Base-by-base conservation (phyloP, 768 basidiomycete genomes). In the Trametes cingulata region DNA sequence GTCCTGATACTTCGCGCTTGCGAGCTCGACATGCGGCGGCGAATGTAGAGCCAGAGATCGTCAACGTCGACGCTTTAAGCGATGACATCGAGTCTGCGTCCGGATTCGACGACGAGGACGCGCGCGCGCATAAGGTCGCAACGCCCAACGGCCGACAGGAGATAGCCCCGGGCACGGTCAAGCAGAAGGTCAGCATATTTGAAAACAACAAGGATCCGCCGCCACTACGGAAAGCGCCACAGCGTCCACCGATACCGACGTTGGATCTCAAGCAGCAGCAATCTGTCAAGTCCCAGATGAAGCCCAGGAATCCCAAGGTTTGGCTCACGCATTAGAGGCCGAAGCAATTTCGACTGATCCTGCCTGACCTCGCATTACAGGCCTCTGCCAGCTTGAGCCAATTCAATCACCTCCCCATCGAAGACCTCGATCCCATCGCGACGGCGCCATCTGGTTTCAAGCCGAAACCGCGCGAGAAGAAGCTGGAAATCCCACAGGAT, bases 21-120 rank as follows among this genome's bases (percentile, higher is more conserved):
- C 56, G n/a, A 7, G 45, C 36, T 10, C 49, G 36, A 22, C 46
- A 17, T 14, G 19, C 17, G 3, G 22, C 8, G 10, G 22, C 8
- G 9, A 19, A n/a, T 36, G 22, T 3, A 17, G 56, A 37, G 25
- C 15, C 24, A 20, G 61, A 56, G n/a, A 27, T 40, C n/a, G 43
- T 55, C 12, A 25, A 48, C 20, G 52, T 54, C 33, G 58, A 60
- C 17, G 51, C 24, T 7, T 2, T 39, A 35, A 60, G 56, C 51
- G 39, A 42, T 35, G 60, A 61, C 7, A 57, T 62, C 39, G 40
- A 62, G 52, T 53, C 61, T 6, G 55, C 54, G 15, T 52, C 55
- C 14, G 55, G 45, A 2, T 62, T 53, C 22, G 60, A 61, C 29
- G 29, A 7, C 10, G 54, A 61, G 9, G 43, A 48, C 41, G n/a